phyloP scores from a whole-genome alignment of 2,329 filamentous ascomycete species.

The Domatiomyces catenatus region DNA sequence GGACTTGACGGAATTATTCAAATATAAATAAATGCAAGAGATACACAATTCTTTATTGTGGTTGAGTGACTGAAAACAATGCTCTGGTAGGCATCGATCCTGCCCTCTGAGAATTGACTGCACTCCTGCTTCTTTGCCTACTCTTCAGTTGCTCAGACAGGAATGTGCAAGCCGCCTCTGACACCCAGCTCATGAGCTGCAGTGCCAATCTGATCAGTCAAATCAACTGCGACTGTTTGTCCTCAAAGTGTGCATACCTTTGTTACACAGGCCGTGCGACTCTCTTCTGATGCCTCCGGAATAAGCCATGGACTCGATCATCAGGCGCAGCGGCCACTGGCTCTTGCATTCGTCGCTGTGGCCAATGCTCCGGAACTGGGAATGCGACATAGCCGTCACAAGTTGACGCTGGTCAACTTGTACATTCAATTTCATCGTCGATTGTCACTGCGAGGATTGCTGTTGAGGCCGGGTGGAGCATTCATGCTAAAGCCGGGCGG shows the following conservation, averaged over 20 bases:
- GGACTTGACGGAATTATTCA: conserved; percentile 10
- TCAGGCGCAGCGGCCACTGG: neutral
- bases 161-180: neutral
- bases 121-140: neutral
- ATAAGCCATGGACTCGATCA: neutral
- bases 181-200: neutral
- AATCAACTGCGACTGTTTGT: too few relatives aligned
- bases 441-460: conserved; percentile 1
- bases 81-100: too few relatives aligned
- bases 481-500: conserved; percentile 14
- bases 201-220: too few relatives aligned
- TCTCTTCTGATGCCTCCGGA: neutral
- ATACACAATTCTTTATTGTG: neutral
- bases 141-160: too few relatives aligned
- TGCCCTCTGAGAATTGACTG: neutral
- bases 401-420: neutral
- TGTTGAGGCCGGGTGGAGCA: conserved; percentile 11
- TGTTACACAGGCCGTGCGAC: neutral
- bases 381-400: neutral
- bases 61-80: too few relatives aligned
- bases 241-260: too few relatives aligned
- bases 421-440: neutral
- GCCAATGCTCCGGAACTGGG: neutral
- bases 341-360: neutral
- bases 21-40: neutral